These are phyloP conservation scores for Xylariaceae sp. DNA, from an alignment of 2,329 filamentous ascomycete species.

Conservation along the genomic window DNA sequence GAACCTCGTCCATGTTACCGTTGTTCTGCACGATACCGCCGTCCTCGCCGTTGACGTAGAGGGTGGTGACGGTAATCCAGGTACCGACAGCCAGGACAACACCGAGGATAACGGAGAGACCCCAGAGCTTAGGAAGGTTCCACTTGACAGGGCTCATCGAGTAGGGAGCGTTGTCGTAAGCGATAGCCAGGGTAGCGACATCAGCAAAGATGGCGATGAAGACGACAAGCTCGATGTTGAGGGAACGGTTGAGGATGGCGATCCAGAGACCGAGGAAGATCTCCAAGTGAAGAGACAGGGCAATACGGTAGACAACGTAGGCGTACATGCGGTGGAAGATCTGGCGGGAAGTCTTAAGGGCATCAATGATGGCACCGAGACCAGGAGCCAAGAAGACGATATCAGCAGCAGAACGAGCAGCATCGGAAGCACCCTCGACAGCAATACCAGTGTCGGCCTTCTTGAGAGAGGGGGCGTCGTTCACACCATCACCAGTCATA, in stretches of 20 bases:
- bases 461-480: slow-evolving; percentile 87
- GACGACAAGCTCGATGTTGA: slow-evolving; percentile 83
- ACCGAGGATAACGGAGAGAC: slow-evolving; percentile 81
- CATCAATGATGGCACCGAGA: slow-evolving; percentile 87
- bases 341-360: slow-evolving; percentile 85
- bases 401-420: slow-evolving; percentile 84
- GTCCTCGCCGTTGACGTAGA: slow-evolving; percentile 58
- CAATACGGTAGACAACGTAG: slow-evolving; percentile 93
- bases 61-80: slow-evolving; percentile 85
- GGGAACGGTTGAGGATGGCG: slow-evolving; percentile 73
- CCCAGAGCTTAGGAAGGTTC: slow-evolving; percentile 93
- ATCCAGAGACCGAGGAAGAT: slow-evolving; percentile 92
- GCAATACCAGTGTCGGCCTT: slow-evolving; percentile 96
- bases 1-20: slow-evolving; percentile 71
- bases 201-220: slow-evolving; percentile 95
- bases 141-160: slow-evolving; percentile 85
- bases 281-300: slow-evolving; percentile 83
- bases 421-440: slow-evolving; percentile 86
- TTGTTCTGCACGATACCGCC: slow-evolving; percentile 89
- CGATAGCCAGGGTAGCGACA: slow-evolving; percentile 85
- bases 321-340: slow-evolving; percentile 98
- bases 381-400: slow-evolving; percentile 91
- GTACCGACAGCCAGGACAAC: slow-evolving; percentile 75
- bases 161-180: slow-evolving; percentile 88
- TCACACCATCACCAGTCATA: slow-evolving; percentile 96